Evolutionary conservation across 306 rosid genomes (phyloP).

Genomic region (Cucurbita argyrosperma): DNA sequence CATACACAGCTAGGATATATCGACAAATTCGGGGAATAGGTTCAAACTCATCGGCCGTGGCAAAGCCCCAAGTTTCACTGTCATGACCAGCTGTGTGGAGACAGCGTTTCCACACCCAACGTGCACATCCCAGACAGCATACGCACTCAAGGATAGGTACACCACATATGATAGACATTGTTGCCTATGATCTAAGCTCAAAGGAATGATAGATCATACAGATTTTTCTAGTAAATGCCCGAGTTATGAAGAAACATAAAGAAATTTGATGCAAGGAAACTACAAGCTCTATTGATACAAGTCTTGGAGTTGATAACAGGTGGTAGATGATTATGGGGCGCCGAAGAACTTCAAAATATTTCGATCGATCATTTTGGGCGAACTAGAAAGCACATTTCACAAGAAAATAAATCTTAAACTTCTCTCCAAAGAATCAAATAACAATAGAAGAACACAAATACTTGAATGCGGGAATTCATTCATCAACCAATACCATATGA

Average conservation of each 20-base stretch:
- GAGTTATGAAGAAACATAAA: neutral
- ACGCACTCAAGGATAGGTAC: constrained; percentile 85
- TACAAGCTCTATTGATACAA: neutral
- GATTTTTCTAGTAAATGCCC: neutral
- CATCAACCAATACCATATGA: neutral
- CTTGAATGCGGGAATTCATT: neutral
- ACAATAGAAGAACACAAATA: neutral
- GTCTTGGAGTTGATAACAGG: neutral
- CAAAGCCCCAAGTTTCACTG: constrained; percentile 84
- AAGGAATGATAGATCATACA: neutral
- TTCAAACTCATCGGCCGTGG: constrained; percentile 64
- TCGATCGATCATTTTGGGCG: neutral
- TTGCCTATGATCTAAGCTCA: constrained; percentile 5
- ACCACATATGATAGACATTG: constrained; percentile 70
- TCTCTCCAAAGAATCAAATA: neutral
- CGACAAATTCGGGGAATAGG: constrained; percentile 86
- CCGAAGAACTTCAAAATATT: neutral
- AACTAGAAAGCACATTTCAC: neutral
- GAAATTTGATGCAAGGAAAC: neutral
- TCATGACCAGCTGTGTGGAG: constrained; percentile 92
- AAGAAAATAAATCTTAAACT: neutral
- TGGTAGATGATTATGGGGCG: neutral
- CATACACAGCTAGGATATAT: constrained; percentile 73
- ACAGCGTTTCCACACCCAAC: constrained; percentile 93
- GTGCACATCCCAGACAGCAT: constrained; percentile 75